Conservation (phyloP, 495 filamentous ascomycete species). For the Cairneyella variabilis region DNA sequence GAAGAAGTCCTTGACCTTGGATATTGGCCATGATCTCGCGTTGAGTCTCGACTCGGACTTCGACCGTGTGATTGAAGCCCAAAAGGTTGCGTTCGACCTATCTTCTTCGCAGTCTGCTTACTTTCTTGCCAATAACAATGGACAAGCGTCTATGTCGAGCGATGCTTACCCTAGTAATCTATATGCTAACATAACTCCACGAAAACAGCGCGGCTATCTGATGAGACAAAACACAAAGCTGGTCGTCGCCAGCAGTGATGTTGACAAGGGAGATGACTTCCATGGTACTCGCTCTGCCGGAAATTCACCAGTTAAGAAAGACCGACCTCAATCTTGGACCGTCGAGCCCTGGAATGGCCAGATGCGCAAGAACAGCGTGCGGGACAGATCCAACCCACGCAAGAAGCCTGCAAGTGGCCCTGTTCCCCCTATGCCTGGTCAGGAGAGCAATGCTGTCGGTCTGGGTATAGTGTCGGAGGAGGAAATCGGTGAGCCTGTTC, state of each 20-base stretch:
- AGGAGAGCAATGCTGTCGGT: conserved; percentile 69
- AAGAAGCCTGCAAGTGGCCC: conserved; percentile 60
- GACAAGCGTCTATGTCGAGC: conserved; percentile 24
- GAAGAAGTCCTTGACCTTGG: conserved; percentile 59
- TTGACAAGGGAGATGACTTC: conserved; percentile 51
- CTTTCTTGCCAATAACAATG: conserved; percentile 4
- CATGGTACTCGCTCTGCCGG: conserved; percentile 59
- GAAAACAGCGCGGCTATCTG: conserved; percentile 88
- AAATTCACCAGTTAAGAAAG: conserved; percentile 66
- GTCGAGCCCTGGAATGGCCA: conserved; percentile 94
- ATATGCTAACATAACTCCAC: conserved; percentile 54
- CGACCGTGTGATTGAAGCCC: conserved; percentile 89
- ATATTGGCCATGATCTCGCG: conserved; percentile 66
- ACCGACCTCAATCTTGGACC: conserved; percentile 85
- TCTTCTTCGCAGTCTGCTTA: conserved; percentile 16
- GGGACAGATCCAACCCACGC: conserved; percentile 49
- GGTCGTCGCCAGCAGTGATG: conserved; percentile 73
- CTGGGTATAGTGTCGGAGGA: conserved; percentile 56
- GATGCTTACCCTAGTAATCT: not conserved
- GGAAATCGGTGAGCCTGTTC: conserved; percentile 46
- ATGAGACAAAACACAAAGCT: conserved; percentile 99
- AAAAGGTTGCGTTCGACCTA: conserved; percentile 74
- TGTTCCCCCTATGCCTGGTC: conserved; percentile 82
- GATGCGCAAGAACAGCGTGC: conserved; percentile 53
- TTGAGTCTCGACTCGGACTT: conserved; percentile 89